Percentiles rank a stretch among this genome's conserved stretches.
Conservation (phyloP, 2,329 filamentous ascomycete species). For the Colletotrichum aenigma region DNA sequence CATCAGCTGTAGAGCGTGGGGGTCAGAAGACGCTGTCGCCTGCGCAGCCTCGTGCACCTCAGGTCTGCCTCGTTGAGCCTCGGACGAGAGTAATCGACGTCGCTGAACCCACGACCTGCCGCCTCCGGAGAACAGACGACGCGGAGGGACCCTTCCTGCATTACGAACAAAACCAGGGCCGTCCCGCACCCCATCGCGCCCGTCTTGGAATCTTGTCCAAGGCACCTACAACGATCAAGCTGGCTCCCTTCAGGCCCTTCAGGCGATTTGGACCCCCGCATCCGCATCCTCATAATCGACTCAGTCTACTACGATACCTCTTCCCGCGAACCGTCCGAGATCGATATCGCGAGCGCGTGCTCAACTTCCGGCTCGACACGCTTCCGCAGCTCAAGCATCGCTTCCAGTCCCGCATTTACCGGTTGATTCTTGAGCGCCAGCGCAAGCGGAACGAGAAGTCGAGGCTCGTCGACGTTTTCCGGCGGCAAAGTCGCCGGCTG, state of each 20-base stretch:
- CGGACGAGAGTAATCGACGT: not conserved
- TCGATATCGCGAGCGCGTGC: conserved; percentile 68
- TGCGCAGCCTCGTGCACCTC: conserved; percentile 9
- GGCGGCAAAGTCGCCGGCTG: conserved; percentile 47
- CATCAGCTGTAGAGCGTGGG: conserved; percentile 17
- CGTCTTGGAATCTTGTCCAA: conserved; percentile 17
- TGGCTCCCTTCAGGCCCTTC: conserved; percentile 50
- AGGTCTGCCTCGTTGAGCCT: not conserved
- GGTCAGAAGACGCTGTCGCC: conserved; percentile 18
- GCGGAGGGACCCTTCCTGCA: not conserved
- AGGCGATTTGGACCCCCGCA: conserved; percentile 42
- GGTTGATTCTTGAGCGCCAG: conserved; percentile 71
- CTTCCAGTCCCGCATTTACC: conserved; percentile 78
- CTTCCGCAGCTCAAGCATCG: conserved; percentile 73
- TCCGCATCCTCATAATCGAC: conserved; percentile 44
- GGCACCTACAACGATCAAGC: conserved; percentile 30
- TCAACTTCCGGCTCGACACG: conserved; percentile 75
- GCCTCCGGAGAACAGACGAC: not conserved
- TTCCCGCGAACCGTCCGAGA: conserved; percentile 68
- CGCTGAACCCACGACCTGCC: not conserved
- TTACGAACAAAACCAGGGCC: not conserved
- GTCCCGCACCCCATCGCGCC: not conserved
- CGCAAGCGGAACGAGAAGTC: conserved; percentile 54
- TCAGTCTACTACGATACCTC: conserved; percentile 66
- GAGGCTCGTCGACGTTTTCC: conserved; percentile 47